Conservation (phyloP, 148 eudicot genomes). For the Mesembryanthemum crystallinum region DNA sequence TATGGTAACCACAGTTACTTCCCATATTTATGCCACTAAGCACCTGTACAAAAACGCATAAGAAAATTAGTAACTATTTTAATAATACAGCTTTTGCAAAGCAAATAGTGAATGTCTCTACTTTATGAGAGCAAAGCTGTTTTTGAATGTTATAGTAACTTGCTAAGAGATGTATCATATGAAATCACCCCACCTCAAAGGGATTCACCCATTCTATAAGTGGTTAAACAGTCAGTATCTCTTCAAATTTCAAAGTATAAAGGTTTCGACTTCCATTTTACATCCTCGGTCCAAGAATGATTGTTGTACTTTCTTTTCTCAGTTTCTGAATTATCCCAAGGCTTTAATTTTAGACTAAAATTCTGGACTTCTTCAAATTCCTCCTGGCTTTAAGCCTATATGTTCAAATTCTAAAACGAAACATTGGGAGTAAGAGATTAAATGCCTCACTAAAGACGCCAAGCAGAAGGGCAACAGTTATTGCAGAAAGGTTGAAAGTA, state of each 20-base stretch:
- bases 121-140: no score
- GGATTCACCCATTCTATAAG: background rate
- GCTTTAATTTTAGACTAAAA: background rate
- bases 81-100: background rate
- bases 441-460: background rate
- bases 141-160: no score
- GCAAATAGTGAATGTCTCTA: background rate
- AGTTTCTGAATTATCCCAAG: background rate
- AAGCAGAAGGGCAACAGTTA: background rate
- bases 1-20: constrained; percentile 91
- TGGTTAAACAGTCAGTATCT: background rate
- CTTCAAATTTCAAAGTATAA: background rate
- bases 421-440: no score
- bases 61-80: background rate
- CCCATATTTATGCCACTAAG: constrained; percentile 98
- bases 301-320: background rate
- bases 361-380: background rate
- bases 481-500: background rate
- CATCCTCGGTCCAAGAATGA: background rate
- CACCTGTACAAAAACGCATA: constrained; percentile 48
- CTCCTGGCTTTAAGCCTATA: background rate
- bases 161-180: background rate
- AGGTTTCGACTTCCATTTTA: background rate
- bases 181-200: background rate
- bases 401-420: background rate